Base-by-base conservation (phyloP, 1,284 basidiomycete species). In the Tilletia indica region DNA sequence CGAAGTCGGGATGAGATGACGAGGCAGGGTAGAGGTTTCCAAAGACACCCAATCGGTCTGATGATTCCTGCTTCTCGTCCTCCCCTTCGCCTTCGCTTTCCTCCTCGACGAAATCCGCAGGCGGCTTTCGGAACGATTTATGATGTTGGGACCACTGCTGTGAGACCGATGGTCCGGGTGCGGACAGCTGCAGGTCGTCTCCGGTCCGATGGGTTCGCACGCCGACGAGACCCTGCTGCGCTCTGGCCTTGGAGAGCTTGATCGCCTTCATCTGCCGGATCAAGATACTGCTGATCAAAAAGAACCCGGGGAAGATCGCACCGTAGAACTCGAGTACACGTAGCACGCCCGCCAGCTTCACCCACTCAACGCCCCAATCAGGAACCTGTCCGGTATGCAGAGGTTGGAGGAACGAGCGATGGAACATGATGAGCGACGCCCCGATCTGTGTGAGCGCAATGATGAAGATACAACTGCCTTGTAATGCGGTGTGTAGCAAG, bases 301-400 rank as follows among this genome's bases (percentile, higher is more conserved):
- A 14, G 31, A 61, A 38, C 3, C 58, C 58, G 9, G 58, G 58
- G 5, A 31, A 4, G 4, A 31, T 31, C 3, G 58, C 34, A 6
- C 58, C 58, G 58, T 61, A 61, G 58, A 61, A 61, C 31, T 61
- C 58, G 58, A 61, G 58, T 6, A 61, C 16, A 14, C 34, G 58
- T 11, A 34, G 34, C 16, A 31, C 36, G 21, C 21, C 5, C 21
- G 58, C 25, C 19, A 38, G 21, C 34, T 12, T 14, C 8, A 38
- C 21, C 58, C 58, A 61, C 58, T 31, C 31, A 9, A 61, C 58
- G 21, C 58, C 31, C 58, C 58, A 61, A 16, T 25, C 9, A 6
- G 58, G 21, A 34, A 61, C 34, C 34, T 25, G 21, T 31, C 34
- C 58, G 14, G 58, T 61, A 8, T 36, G 8, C 6, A 61, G 25